Percentiles rank a stretch among this genome's conserved stretches.
Evolutionary conservation across 495 filamentous ascomycete genomes (phyloP).

Genomic region (Terfezia boudieri): DNA sequence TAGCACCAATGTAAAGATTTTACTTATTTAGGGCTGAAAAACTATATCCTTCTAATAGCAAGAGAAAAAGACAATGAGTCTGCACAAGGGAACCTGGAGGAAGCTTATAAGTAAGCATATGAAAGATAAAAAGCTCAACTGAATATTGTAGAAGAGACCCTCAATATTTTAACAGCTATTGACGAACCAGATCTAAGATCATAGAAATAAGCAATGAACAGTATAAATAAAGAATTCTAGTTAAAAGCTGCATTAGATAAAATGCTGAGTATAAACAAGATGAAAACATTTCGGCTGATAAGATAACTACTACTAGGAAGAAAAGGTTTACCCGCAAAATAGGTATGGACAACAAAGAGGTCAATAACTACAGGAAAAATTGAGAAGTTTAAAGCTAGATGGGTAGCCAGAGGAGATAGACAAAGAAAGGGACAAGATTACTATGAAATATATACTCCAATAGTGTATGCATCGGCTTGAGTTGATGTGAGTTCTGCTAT

Average conservation of each 20-base stretch:
- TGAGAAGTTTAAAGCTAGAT: neutral
- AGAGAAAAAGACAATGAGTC: too few species aligned
- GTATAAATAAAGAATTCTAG: neutral
- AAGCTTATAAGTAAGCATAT: too few species aligned
- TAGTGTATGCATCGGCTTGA: too few species aligned
- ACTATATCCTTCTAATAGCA: too few species aligned
- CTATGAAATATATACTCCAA: neutral
- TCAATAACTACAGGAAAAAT: neutral
- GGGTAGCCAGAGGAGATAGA: neutral
- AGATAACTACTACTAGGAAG: neutral
- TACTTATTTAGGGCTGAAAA: too few species aligned
- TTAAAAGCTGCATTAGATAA: neutral
- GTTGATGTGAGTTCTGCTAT: too few species aligned
- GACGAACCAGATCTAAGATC: neutral
- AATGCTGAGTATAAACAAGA: neutral
- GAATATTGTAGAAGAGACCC: too few species aligned
- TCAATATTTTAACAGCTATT: too few species aligned
- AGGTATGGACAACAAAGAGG: neutral
- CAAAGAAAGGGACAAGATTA: neutral
- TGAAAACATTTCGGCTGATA: neutral
- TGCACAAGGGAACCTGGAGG: too few species aligned
- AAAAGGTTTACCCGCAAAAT: neutral
- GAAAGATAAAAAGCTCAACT: too few species aligned
- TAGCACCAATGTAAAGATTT: too few species aligned
- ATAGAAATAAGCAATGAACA: neutral